These are phyloP conservation scores for Aureobasidium sp. DNA, from an alignment of 2,329 filamentous ascomycete species.

Conservation along the genomic window DNA sequence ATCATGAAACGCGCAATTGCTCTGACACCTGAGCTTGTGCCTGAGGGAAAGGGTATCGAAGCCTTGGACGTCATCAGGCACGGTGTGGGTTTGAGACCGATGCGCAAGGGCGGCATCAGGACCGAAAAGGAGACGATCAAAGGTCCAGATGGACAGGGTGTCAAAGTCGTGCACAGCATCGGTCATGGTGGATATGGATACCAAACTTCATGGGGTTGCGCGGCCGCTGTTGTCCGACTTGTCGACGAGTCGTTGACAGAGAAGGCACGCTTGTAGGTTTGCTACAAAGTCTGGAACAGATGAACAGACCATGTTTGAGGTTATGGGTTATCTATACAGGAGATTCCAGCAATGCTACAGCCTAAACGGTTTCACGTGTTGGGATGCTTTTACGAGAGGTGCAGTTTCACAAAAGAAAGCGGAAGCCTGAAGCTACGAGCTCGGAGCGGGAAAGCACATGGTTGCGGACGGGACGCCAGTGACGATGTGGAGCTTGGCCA, in stretches of 20 bases:
- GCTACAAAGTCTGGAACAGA: background rate
- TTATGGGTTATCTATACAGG: background rate
- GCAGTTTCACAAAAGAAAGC: background rate
- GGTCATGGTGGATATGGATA: constrained; percentile 72
- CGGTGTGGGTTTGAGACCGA: constrained; percentile 73
- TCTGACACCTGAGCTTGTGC: constrained; percentile 56
- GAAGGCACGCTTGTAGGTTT: constrained; percentile 22
- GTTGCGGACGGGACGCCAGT: background rate
- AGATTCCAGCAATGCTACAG: background rate
- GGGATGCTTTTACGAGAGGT: background rate
- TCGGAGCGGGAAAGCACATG: background rate
- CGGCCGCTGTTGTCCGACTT: constrained; percentile 35
- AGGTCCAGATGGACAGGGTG: constrained; percentile 32
- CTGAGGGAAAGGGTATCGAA: constrained; percentile 59
- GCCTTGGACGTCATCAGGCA: constrained; percentile 71
- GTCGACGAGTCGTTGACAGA: constrained; percentile 28
- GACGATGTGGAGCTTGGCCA: constrained; percentile 8
- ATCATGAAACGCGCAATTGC: constrained; percentile 76
- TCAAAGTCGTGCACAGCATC: constrained; percentile 72
- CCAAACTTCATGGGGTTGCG: constrained; percentile 40
- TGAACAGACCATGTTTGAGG: background rate
- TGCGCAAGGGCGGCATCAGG: constrained; percentile 64
- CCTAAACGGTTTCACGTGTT: background rate
- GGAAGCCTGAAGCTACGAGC: background rate
- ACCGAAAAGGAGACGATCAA: constrained; percentile 65